These are phyloP conservation scores for Fistulifera pelliculosa DNA, from an alignment of 108 stramenopile species.

Conservation along the genomic window DNA sequence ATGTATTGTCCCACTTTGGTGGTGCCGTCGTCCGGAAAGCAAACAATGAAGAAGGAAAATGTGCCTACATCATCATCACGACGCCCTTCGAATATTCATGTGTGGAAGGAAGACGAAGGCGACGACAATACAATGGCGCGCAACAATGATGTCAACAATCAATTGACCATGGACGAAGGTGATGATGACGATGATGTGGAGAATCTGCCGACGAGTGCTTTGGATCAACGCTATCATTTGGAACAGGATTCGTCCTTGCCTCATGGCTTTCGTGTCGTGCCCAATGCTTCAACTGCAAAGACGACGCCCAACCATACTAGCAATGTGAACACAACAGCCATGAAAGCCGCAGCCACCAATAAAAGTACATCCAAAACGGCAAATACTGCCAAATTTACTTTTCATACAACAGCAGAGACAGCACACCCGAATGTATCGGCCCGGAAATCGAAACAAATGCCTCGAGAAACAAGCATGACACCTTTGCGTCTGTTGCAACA, in stretches of 20 bases:
- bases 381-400: too few species aligned
- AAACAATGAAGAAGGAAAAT: not conserved
- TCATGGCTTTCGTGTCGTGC: conserved; percentile 35
- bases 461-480: not conserved
- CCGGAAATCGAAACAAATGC: conserved; percentile 4
- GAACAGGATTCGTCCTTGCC: conserved; percentile 26
- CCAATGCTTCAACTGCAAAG: conserved; percentile 25
- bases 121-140: not conserved
- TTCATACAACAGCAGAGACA: too few species aligned
- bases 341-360: conserved; percentile 1
- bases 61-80: not conserved
- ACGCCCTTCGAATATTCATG: conserved; percentile 4
- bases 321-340: conserved; percentile 1
- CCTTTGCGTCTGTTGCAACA: not conserved
- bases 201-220: not conserved
- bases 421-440: too few species aligned
- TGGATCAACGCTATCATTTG: conserved; percentile 27
- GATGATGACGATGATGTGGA: not conserved
- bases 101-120: not conserved
- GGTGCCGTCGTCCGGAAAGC: not conserved
- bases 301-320: not conserved
- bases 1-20: conserved; percentile 7
- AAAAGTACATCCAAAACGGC: not conserved
- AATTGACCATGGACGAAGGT: not conserved
- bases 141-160: not conserved